A percentile compares a stretch with the other conserved stretches of the same genome.
Evolutionary conservation across 2,329 filamentous ascomycete genomes (phyloP).

Genomic region (Neofusicoccum kwambonambiense): DNA sequence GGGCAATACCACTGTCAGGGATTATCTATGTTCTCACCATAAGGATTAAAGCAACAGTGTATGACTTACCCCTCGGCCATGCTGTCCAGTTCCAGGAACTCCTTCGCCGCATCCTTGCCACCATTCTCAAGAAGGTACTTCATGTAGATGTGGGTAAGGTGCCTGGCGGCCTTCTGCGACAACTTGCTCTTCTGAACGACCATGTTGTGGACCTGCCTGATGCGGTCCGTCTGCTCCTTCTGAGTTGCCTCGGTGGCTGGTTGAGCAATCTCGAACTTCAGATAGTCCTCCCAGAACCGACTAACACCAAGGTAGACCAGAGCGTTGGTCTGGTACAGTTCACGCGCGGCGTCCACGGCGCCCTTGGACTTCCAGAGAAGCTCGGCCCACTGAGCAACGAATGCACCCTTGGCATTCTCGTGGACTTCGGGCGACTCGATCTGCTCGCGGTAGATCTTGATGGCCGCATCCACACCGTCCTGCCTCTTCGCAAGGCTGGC

Average conservation of each 20-base stretch:
- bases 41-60: slow-evolving; percentile 61
- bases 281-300: slow-evolving; percentile 86
- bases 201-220: slow-evolving; percentile 77
- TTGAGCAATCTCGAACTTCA: slow-evolving; percentile 85
- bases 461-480: slow-evolving; percentile 77
- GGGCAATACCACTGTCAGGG: neutral
- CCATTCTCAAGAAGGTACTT: slow-evolving; percentile 80
- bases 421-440: slow-evolving; percentile 72
- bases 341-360: slow-evolving; percentile 74
- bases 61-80: slow-evolving; percentile 71
- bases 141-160: slow-evolving; percentile 77
- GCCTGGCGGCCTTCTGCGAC: slow-evolving; percentile 65
- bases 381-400: slow-evolving; percentile 85
- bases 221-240: slow-evolving; percentile 64
- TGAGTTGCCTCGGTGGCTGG: slow-evolving; percentile 67
- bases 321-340: slow-evolving; percentile 77
- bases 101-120: slow-evolving; percentile 78
- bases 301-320: slow-evolving; percentile 83
- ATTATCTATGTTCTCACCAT: slow-evolving; percentile 48
- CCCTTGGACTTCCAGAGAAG: slow-evolving; percentile 87
- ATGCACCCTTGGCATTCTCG: slow-evolving; percentile 76
- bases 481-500: slow-evolving; percentile 85
- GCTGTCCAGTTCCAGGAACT: slow-evolving; percentile 78
- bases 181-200: slow-evolving; percentile 73
- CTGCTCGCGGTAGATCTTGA: slow-evolving; percentile 77